These are phyloP conservation scores for Ophiosphaerella herpotricha DNA, from an alignment of 2,329 filamentous ascomycete species.

Conservation along the genomic window DNA sequence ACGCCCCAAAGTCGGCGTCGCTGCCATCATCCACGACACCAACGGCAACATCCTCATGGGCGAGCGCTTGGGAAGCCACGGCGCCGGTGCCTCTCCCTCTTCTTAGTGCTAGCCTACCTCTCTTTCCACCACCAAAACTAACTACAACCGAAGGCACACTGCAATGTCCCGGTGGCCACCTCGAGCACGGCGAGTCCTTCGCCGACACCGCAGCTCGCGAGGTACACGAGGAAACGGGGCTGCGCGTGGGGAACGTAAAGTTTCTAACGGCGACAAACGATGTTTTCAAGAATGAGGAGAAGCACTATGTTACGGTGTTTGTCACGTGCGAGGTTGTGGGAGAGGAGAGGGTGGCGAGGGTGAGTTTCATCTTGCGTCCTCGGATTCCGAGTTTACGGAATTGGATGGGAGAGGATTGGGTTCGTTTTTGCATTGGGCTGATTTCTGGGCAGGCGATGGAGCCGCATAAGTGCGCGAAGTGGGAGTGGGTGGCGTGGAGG, in stretches of 20 bases:
- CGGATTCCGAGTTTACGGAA: no score
- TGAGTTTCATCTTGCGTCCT: conserved; percentile 38
- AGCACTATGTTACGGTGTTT: conserved; percentile 78
- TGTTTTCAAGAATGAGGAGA: conserved; percentile 61
- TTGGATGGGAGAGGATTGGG: not conserved
- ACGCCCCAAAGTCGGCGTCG: conserved; percentile 53
- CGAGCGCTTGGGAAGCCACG: conserved; percentile 53
- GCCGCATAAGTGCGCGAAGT: conserved; percentile 60
- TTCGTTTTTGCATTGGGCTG: not conserved
- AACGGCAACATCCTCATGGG: conserved; percentile 54
- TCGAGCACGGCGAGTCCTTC: conserved; percentile 70
- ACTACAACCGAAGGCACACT: conserved; percentile 55
- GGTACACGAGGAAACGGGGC: conserved; percentile 70
- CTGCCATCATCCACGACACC: conserved; percentile 51
- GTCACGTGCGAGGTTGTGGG: conserved; percentile 60
- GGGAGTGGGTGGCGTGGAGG: conserved; percentile 60
- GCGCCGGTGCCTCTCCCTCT: conserved; percentile 44
- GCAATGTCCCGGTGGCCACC: conserved; percentile 75
- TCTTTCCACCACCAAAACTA: not conserved
- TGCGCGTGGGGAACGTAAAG: conserved; percentile 55
- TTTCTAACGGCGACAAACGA: conserved; percentile 70
- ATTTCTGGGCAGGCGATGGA: conserved; percentile 43
- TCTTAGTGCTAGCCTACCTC: not conserved
- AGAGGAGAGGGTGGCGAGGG: conserved; percentile 57
- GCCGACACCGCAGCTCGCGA: conserved; percentile 69